These are phyloP conservation scores for Heterobasidion irregulare DNA, from an alignment of 1,284 basidiomycete genomes.

Conservation along the genomic window DNA sequence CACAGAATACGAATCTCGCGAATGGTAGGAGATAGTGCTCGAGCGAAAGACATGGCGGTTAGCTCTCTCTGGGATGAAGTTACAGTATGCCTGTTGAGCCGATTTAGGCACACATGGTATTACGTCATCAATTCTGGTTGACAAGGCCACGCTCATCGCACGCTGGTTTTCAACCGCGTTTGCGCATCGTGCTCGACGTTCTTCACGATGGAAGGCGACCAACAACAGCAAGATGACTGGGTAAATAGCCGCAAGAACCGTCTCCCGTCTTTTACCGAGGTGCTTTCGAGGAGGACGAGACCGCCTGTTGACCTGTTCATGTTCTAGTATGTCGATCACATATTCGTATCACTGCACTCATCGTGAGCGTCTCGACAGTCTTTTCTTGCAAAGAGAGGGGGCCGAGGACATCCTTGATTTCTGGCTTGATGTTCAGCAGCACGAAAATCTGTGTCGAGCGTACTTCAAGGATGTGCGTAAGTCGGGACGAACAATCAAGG, in stretches of 20 bases:
- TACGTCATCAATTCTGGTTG: background rate
- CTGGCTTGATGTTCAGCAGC: constrained; percentile 98
- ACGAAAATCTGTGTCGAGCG: constrained; percentile 95
- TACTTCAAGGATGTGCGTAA: constrained; percentile 98
- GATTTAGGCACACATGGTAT: background rate
- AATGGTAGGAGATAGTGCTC: constrained; percentile 75
- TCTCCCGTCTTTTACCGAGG: constrained; percentile 76
- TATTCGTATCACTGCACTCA: constrained; percentile 3
- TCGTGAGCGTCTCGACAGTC: constrained; percentile 28
- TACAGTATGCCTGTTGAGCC: too few species aligned
- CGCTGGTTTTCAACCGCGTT: background rate
- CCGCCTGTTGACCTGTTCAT: constrained; percentile 97
- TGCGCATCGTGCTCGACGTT: background rate
- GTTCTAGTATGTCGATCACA: constrained; percentile 77
- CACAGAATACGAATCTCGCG: constrained; percentile 83
- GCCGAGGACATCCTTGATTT: constrained; percentile 96
- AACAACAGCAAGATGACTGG: constrained; percentile 56
- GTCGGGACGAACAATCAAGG: constrained; percentile 83
- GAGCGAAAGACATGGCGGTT: constrained; percentile 36
- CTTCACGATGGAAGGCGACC: constrained; percentile 44
- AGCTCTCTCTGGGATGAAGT: background rate
- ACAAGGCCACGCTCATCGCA: background rate
- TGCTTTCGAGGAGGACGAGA: constrained; percentile 79
- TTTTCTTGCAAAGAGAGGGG: constrained; percentile 89
- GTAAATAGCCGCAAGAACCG: constrained; percentile 57